Base-by-base conservation (phyloP, 2,329 filamentous ascomycete species). In the Cytospora piceae region DNA sequence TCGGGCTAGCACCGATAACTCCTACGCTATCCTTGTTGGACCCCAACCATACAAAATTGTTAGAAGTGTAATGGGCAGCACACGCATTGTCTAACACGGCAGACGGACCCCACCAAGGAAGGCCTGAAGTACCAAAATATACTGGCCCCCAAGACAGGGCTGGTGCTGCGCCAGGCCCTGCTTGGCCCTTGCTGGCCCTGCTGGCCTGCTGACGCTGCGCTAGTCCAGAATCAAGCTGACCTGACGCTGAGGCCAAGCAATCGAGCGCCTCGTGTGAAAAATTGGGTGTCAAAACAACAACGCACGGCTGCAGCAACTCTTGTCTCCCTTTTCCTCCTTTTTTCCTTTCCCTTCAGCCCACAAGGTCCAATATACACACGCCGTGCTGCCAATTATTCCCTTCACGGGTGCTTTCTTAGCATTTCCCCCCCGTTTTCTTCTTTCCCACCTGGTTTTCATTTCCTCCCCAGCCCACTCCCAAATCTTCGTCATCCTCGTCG, bases 371-470 rank as follows among this genome's bases (percentile, higher is more conserved):
- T 49, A 59, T 54, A 61, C 59, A 62, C 66, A 61, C 63, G 34
- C 60, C 66, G 65, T 49, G 31, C 55, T 64, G 66, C 55, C 66
- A 67, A 67, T 65, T 67, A 20, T 65, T 67, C 63, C 65, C 66
- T 57, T 58, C 58, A 63, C 66, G 63, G 62, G 66, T 67, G 66
- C 62, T 59, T 53, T 63, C 34, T 39, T 51, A 65, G 54, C 63
- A 58, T 54, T 24, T 61, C 61, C 46, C 46, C 55, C 55, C 9
- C 34, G 54, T 49, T 65, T 65, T 65, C 66, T 62, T 67, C 59
- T 57, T 65, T 59, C 11, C 32, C 63, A 62, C 54, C 66, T 65
- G 62, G 62, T 62, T 65, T 65, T 65, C 49, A 54, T 54, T 63
- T 56, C 59, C 31, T 49, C 37, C 24, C 46, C 53, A 62, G 52